Base-by-base conservation (phyloP, 192 early-diverging fungal genomes). In the Linnemannia elongata region DNA sequence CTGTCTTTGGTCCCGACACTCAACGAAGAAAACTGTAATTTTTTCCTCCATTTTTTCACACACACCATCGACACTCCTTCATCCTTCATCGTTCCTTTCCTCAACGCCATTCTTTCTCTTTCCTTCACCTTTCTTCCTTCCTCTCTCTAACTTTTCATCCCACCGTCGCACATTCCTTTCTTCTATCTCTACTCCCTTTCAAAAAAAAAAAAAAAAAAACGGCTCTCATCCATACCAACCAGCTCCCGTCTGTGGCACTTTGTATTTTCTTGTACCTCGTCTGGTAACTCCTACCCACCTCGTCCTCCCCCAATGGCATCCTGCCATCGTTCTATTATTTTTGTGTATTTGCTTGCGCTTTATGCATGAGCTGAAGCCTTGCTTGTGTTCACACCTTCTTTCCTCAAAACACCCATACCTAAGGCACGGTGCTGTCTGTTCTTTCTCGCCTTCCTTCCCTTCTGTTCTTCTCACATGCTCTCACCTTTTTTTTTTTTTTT, bases 351-450 rank as follows among this genome's bases (percentile, higher is more conserved):
- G 27, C 33, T 33, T 66, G 6, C 6, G 49, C 30, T 15, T 66
- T 15, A 27, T 60, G 57, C 22, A 6, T 24, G 54, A 39, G 17
- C 4, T 13, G 10, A 33, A 30, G n/a, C 30, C 60, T 66, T 66
- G 60, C 60, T 66, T 66, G 60, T 35, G 60, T 66, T 66, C 60
- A 30, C 30, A 66, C 60, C 60, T 66, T 66, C 60, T 66, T 66
- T 66, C 60, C 35, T 30, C 60, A 66, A 66, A 33, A 33, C 13
- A 66, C 7, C 17, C 20, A 52, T 52, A 0, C 49, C 49, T 5
- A 52, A 52, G 18, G 49, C 20, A 52, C 49, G 20, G 30, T 27
- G 27, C 10, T 30, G 12, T 24, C 2, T 60, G n/a, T 24, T 60
- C 10, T 30, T 33, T 63, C 30, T 10, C 12, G 3, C 17, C 55